Evolutionary conservation across 2,329 filamentous ascomycete genomes (phyloP).

Genomic region (Cladosporium velox): DNA sequence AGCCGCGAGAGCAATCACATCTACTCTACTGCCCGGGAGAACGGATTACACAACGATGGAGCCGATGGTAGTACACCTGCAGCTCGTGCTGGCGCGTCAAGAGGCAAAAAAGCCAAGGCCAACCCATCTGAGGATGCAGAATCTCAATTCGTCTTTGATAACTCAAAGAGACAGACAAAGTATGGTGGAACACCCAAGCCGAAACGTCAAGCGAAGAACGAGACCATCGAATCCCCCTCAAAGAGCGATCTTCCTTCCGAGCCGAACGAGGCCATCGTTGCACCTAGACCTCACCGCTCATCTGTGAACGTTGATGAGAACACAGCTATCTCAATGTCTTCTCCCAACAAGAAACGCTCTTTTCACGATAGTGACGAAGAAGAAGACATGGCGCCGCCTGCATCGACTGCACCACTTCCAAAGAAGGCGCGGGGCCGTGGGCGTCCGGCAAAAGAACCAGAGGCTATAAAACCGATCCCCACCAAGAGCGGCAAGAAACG

Average conservation of each 20-base stretch:
- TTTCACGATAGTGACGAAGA: neutral
- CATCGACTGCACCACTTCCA: neutral
- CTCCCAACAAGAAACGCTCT: neutral
- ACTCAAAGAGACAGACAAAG: neutral
- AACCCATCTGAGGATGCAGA: neutral
- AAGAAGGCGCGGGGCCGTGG: neutral
- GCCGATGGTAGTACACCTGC: neutral
- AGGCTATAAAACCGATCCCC: neutral
- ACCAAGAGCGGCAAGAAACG: neutral
- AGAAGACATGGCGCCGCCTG: neutral
- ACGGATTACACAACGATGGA: neutral
- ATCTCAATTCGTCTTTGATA: constrained; percentile 7
- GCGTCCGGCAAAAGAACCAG: neutral
- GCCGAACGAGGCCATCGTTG: neutral
- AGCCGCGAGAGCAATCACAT: constrained; percentile 7
- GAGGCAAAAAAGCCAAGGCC: neutral
- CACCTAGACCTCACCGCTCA: neutral
- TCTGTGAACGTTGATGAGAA: neutral
- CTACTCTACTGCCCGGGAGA: constrained; percentile 5
- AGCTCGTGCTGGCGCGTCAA: neutral
- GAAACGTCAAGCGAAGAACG: neutral
- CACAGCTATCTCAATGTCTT: neutral
- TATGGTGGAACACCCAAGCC: constrained; percentile 8
- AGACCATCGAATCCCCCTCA: neutral
- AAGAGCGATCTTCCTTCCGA: constrained; percentile 1